These are phyloP conservation scores for Agaricus blazei DNA, from an alignment of 768 basidiomycete species.

Conservation along the genomic window DNA sequence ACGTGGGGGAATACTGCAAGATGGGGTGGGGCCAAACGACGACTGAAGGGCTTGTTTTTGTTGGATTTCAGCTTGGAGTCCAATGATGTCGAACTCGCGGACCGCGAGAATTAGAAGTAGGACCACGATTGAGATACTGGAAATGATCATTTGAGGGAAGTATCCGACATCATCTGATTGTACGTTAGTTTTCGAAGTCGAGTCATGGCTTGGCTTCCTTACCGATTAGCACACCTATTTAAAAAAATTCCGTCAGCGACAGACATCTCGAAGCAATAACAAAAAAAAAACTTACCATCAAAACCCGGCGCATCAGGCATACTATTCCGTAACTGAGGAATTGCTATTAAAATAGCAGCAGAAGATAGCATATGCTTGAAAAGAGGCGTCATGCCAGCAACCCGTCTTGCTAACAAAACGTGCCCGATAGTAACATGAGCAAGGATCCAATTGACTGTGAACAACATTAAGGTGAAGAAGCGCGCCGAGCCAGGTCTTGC, in stretches of 20 bases:
- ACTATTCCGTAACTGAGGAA: constrained; percentile 46
- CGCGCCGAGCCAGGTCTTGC: constrained; percentile 40
- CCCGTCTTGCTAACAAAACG: constrained; percentile 36
- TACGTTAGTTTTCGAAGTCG: background rate
- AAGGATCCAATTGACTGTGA: constrained; percentile 46
- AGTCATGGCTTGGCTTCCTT: constrained; percentile 9
- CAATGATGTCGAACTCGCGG: constrained; percentile 31
- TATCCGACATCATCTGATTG: constrained; percentile 46
- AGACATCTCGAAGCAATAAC: background rate
- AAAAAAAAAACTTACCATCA: constrained; percentile 27
- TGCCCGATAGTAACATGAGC: constrained; percentile 46
- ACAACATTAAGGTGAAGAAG: constrained; percentile 40
- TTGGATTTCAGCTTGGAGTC: constrained; percentile 7
- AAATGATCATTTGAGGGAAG: constrained; percentile 54
- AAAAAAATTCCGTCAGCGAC: background rate
- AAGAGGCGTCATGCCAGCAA: constrained; percentile 23
- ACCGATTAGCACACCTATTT: constrained; percentile 45
- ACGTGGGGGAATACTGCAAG: constrained; percentile 8
- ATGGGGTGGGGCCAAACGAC: constrained; percentile 10
- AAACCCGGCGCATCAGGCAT: constrained; percentile 57
- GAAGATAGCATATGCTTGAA: constrained; percentile 34
- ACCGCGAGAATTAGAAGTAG: constrained; percentile 37
- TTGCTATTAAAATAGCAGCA: constrained; percentile 36
- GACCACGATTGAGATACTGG: constrained; percentile 33
- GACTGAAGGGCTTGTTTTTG: constrained; percentile 12